These are phyloP conservation scores for Candida arabinofermentans DNA, from an alignment of 805 yeast species.

Conservation along the genomic window DNA sequence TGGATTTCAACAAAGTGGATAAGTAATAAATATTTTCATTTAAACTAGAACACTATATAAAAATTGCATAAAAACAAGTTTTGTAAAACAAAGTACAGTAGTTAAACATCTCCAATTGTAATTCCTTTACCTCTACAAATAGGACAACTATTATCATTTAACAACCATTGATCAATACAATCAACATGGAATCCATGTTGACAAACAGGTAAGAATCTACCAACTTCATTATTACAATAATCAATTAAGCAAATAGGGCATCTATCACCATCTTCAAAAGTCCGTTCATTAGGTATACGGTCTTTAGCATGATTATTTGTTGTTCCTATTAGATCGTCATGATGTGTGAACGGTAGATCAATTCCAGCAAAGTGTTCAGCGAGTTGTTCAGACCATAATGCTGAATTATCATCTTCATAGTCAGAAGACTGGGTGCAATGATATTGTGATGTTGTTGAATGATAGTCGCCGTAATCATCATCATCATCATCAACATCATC, in stretches of 20 bases:
- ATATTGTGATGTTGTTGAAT: not conserved
- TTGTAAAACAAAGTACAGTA: not conserved
- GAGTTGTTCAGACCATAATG: not conserved
- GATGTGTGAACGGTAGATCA: too few species aligned
- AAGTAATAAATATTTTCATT: not conserved
- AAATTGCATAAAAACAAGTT: not conserved
- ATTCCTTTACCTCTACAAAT: conserved; percentile 46
- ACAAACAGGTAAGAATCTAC: conserved; percentile 43
- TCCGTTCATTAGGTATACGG: too few species aligned
- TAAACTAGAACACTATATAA: not conserved
- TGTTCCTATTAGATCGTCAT: too few species aligned
- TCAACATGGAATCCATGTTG: conserved; percentile 49
- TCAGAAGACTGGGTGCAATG: too few species aligned
- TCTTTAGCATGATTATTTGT: too few species aligned
- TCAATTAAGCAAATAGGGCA: conserved; percentile 53
- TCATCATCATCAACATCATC: conserved; percentile 2
- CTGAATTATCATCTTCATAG: not conserved
- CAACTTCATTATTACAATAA: conserved; percentile 42
- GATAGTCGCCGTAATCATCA: not conserved
- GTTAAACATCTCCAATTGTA: too few species aligned
- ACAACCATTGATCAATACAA: conserved; percentile 58
- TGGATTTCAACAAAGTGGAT: not conserved
- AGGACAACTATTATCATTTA: conserved; percentile 53
- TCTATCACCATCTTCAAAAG: conserved; percentile 27
- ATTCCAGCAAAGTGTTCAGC: too few species aligned